These are phyloP conservation scores for Mallotus nudiflorus DNA, from an alignment of 345 rosid genomes.

Conservation along the genomic window DNA sequence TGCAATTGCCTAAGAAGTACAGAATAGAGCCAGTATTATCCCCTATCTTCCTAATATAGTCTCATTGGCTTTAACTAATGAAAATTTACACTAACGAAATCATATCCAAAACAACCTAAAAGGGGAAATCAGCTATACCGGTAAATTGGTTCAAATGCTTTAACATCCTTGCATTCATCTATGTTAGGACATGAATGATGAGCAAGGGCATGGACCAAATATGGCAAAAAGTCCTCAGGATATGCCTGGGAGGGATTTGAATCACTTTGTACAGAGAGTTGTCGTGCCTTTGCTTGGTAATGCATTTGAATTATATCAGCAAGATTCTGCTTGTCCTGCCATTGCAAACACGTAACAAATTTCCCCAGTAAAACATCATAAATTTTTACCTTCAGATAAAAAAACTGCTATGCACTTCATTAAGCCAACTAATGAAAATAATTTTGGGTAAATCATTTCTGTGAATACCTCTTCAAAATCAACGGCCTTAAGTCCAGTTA, in stretches of 20 bases:
- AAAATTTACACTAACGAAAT: conserved; percentile 1
- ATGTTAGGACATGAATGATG: conserved; percentile 78
- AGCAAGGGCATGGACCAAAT: conserved; percentile 79
- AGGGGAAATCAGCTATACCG: conserved; percentile 43
- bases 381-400: not conserved
- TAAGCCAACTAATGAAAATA: not conserved
- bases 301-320: conserved; percentile 82
- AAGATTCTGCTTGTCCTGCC: conserved; percentile 85
- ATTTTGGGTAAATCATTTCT: conserved; percentile 31
- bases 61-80: not conserved
- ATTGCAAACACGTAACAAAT: conserved; percentile 27
- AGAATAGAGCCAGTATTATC: conserved; percentile 1
- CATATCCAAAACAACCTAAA: conserved; percentile 13
- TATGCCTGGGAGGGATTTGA: conserved; percentile 44
- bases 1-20: conserved; percentile 67
- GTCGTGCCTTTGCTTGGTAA: conserved; percentile 74
- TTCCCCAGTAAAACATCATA: not conserved
- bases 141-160: conserved; percentile 72
- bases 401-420: not conserved
- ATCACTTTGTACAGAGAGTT: conserved; percentile 65
- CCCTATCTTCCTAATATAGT: not conserved
- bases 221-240: conserved; percentile 72
- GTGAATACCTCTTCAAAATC: conserved; percentile 70
- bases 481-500: conserved; percentile 43
- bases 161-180: conserved; percentile 82